These are phyloP conservation scores for Zea luxurians DNA, from an alignment of 176 grass and related monocot genomes.

Conservation along the genomic window DNA sequence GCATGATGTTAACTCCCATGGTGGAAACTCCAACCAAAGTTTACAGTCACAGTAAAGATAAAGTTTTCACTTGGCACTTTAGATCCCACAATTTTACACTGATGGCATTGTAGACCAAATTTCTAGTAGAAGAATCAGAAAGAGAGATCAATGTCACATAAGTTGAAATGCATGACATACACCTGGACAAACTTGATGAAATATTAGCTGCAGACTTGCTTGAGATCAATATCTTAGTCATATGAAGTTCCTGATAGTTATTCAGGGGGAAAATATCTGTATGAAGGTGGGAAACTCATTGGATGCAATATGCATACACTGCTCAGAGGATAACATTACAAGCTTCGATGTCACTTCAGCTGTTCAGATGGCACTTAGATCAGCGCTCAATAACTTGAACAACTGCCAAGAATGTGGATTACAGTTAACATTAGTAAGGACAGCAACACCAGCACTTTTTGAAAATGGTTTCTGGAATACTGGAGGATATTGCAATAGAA, in stretches of 20 bases:
- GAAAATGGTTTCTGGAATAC: conserved; percentile 74
- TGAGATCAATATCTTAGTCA: conserved; percentile 54
- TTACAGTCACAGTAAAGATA: conserved; percentile 43
- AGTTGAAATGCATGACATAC: conserved; percentile 48
- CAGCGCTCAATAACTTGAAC: conserved; percentile 45
- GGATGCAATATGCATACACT: conserved; percentile 53
- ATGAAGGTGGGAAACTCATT: conserved; percentile 53
- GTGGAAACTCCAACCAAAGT: conserved; percentile 54
- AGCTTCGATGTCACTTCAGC: conserved; percentile 47
- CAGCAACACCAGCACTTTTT: conserved; percentile 63
- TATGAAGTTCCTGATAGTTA: conserved; percentile 65
- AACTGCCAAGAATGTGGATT: conserved; percentile 38
- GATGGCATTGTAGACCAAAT: conserved; percentile 68
- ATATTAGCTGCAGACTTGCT: conserved; percentile 51
- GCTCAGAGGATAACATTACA: conserved; percentile 56
- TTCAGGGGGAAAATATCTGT: conserved; percentile 60
- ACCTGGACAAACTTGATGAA: conserved; percentile 68
- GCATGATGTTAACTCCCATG: neutral
- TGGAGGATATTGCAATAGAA: conserved; percentile 76
- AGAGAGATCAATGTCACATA: conserved; percentile 57
- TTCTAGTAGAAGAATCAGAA: conserved; percentile 55
- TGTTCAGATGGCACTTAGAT: conserved; percentile 47
- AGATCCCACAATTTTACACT: conserved; percentile 61
- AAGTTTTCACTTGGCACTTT: conserved; percentile 57
- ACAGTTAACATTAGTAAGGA: conserved; percentile 59